These are phyloP conservation scores for Elongisporangium senticosum DNA, from an alignment of 352 stramenopile species.

Conservation along the genomic window DNA sequence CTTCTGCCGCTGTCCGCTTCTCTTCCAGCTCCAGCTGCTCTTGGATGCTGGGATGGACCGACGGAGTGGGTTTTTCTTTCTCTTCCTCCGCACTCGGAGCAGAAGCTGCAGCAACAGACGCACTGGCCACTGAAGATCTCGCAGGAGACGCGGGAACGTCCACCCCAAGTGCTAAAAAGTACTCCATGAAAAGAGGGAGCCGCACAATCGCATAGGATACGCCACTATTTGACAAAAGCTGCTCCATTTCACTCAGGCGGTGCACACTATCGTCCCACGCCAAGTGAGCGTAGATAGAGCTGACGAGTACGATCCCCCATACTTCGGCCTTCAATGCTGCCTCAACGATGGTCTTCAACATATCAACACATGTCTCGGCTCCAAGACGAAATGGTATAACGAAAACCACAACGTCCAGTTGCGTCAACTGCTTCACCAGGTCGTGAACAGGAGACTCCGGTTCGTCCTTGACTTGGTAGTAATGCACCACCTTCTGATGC, in stretches of 20 bases:
- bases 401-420: constrained; percentile 61
- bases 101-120: neutral
- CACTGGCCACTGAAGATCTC: neutral
- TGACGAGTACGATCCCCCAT: constrained; percentile 73
- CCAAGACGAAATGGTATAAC: constrained; percentile 61
- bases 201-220: constrained; percentile 58
- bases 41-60: neutral
- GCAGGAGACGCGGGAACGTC: neutral
- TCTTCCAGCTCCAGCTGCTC: neutral
- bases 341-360: constrained; percentile 46
- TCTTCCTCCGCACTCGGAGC: constrained; percentile 3
- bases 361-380: constrained; percentile 39
- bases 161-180: constrained; percentile 48
- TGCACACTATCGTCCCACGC: constrained; percentile 33
- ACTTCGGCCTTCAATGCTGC: constrained; percentile 40
- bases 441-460: constrained; percentile 41
- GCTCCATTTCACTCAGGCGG: constrained; percentile 58
- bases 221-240: constrained; percentile 46
- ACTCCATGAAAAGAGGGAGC: constrained; percentile 76
- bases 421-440: constrained; percentile 54
- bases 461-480: constrained; percentile 35
- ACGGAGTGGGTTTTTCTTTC: constrained; percentile 1
- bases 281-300: constrained; percentile 47
- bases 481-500: constrained; percentile 8
- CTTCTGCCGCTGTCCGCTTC: neutral